Evolutionary conservation across 257 asterid genomes (phyloP).

Genomic region (Penstemon newberryi): DNA sequence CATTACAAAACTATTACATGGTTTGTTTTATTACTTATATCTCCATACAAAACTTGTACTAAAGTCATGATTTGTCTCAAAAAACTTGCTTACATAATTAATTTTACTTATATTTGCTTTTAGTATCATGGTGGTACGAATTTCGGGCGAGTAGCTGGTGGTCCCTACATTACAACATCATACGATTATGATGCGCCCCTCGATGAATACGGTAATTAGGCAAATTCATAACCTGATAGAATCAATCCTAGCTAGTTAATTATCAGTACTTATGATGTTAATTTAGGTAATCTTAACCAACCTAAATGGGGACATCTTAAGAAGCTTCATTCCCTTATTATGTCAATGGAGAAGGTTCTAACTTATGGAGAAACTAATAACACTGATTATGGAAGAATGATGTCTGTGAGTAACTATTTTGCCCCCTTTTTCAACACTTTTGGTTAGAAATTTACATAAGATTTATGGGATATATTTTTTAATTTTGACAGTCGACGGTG

Average conservation of each 20-base stretch:
- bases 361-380: slow-evolving; percentile 34
- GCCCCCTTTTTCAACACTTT: background rate
- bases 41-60: background rate
- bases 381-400: slow-evolving; percentile 28
- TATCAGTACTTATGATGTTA: background rate
- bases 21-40: slow-evolving; percentile 14
- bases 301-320: slow-evolving; percentile 53
- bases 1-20: slow-evolving; percentile 50
- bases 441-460: background rate
- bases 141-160: slow-evolving; percentile 45
- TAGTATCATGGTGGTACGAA: slow-evolving; percentile 57
- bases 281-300: slow-evolving; percentile 40
- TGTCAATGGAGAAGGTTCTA: slow-evolving; percentile 38
- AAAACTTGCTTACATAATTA: too few species aligned
- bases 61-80: background rate
- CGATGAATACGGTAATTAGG: slow-evolving; percentile 41
- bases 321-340: slow-evolving; percentile 34
- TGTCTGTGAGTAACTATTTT: slow-evolving; percentile 26
- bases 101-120: background rate
- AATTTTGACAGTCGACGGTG: slow-evolving; percentile 32
- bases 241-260: background rate
- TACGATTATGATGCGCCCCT: slow-evolving; percentile 55
- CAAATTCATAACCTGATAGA: background rate
- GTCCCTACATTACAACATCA: slow-evolving; percentile 41
- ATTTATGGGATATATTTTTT: background rate